Conservation (phyloP, 495 filamentous ascomycete genomes). For the Apiosordaria backusii region DNA sequence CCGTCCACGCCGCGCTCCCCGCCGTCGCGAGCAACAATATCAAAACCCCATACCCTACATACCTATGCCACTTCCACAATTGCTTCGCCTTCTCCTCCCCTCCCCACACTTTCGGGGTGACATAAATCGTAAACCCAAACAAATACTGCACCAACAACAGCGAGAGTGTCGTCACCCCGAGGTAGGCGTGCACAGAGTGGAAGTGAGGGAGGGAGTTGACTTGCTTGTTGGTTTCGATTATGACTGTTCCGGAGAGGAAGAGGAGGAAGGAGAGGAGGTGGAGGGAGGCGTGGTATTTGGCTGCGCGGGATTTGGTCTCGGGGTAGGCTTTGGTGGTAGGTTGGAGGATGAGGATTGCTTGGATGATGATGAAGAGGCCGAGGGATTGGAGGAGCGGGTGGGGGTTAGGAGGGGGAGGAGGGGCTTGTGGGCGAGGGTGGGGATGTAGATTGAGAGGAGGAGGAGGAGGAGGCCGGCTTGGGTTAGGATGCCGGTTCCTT, state of each 20-base stretch:
- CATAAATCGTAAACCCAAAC: constrained; percentile 78
- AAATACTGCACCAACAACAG: constrained; percentile 66
- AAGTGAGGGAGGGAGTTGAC: constrained; percentile 61
- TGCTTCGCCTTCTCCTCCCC: constrained; percentile 73
- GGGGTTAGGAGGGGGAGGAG: constrained; percentile 69
- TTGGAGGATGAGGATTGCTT: constrained; percentile 82
- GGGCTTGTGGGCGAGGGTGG: constrained; percentile 59
- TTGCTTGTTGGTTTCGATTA: constrained; percentile 83
- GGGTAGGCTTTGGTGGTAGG: constrained; percentile 77
- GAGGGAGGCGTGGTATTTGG: constrained; percentile 62
- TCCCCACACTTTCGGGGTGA: constrained; percentile 65
- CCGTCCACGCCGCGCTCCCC: constrained; percentile 69
- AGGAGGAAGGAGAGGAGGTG: constrained; percentile 59
- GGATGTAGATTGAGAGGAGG: constrained; percentile 66
- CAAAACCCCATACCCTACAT: constrained; percentile 71
- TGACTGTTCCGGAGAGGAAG: constrained; percentile 62
- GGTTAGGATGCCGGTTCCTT: constrained; percentile 42
- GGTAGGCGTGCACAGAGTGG: constrained; percentile 70
- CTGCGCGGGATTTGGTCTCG: constrained; percentile 67
- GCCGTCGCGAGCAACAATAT: constrained; percentile 69
- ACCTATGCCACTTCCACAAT: constrained; percentile 85
- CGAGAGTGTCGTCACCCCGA: constrained; percentile 75
- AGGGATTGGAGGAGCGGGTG: constrained; percentile 84
- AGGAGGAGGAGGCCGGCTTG: constrained; percentile 53
- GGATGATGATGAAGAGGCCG: constrained; percentile 67